These are phyloP conservation scores for Oehlia diaphana DNA, from an alignment of 192 early-diverging fungal species.

Conservation along the genomic window DNA sequence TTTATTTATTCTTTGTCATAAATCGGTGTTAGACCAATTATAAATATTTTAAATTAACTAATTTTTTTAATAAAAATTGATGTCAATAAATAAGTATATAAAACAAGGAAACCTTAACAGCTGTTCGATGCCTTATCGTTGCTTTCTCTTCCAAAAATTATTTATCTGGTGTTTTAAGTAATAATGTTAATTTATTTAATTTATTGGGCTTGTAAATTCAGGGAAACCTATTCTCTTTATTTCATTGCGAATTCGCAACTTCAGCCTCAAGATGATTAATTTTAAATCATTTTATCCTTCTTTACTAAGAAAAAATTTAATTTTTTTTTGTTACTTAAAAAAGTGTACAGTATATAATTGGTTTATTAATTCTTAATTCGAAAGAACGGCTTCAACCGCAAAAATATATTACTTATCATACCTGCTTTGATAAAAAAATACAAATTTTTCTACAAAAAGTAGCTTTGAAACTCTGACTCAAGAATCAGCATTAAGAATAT, in stretches of 20 bases:
- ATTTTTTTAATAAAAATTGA: not conserved
- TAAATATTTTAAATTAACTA: too few relatives aligned
- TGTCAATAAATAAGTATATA: not conserved
- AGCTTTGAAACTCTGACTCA: not conserved
- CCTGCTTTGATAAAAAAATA: conserved; percentile 11
- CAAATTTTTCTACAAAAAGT: not conserved
- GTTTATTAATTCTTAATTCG: not conserved
- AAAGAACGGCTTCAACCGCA: not conserved
- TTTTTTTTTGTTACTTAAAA: not conserved
- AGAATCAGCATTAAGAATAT: not conserved
- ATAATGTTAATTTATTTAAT: not conserved
- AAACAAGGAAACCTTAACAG: conserved; percentile 1
- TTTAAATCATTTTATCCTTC: too few relatives aligned
- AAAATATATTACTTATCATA: not conserved
- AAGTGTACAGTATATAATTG: not conserved
- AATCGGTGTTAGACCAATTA: too few relatives aligned
- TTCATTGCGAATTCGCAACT: not conserved
- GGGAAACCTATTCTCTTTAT: conserved; percentile 5
- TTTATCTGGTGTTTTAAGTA: not conserved
- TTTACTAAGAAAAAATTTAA: too few relatives aligned
- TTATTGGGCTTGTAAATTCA: conserved; percentile 4
- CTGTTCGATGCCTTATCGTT: conserved; percentile 1
- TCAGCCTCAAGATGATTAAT: conserved; percentile 2
- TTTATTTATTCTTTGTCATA: too few relatives aligned
- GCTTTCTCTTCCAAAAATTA: not conserved